Percentiles rank a stretch among this genome's conserved stretches.
Evolutionary conservation across 495 filamentous ascomycete species (phyloP).

Genomic region (Aspergillus saccharolyticus): DNA sequence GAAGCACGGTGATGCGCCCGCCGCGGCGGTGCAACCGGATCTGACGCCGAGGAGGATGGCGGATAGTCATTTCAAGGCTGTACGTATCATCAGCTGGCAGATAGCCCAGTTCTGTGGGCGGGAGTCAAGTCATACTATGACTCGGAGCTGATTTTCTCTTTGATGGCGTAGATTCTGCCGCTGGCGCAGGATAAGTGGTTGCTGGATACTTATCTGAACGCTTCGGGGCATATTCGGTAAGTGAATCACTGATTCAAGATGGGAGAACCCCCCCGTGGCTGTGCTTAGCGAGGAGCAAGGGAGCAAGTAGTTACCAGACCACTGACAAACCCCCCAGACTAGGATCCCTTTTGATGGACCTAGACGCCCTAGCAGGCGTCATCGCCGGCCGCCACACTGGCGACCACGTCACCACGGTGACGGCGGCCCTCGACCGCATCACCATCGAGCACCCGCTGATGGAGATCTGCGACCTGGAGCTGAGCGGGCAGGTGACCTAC

Average conservation of each 20-base stretch:
- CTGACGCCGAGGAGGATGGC: slow-evolving; percentile 59
- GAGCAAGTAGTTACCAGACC: no score
- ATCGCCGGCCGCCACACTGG: slow-evolving; percentile 82
- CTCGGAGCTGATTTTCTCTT: slow-evolving; percentile 10
- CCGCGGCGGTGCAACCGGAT: slow-evolving; percentile 40
- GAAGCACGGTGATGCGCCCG: slow-evolving; percentile 19
- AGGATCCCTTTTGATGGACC: slow-evolving; percentile 72
- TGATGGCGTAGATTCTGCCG: slow-evolving; percentile 50
- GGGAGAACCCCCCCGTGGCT: no score
- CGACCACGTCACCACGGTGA: slow-evolving; percentile 70
- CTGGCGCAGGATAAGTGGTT: slow-evolving; percentile 67
- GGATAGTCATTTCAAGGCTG: slow-evolving; percentile 59
- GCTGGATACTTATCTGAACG: slow-evolving; percentile 63
- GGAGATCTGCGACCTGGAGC: slow-evolving; percentile 75
- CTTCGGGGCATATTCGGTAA: slow-evolving; percentile 58
- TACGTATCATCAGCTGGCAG: slow-evolving; percentile 28
- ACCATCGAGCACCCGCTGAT: slow-evolving; percentile 67
- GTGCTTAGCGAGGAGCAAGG: no score
- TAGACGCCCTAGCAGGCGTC: slow-evolving; percentile 76
- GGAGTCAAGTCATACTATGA: no score
- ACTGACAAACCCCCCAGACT: slow-evolving; percentile 38
- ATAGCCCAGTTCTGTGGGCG: no score
- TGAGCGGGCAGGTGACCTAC: slow-evolving; percentile 76
- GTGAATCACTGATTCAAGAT: no score
- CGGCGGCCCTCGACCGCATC: slow-evolving; percentile 76